phyloP scores from a whole-genome alignment of 1,284 basidiomycete species.

The Cyathus pygmaeus region DNA sequence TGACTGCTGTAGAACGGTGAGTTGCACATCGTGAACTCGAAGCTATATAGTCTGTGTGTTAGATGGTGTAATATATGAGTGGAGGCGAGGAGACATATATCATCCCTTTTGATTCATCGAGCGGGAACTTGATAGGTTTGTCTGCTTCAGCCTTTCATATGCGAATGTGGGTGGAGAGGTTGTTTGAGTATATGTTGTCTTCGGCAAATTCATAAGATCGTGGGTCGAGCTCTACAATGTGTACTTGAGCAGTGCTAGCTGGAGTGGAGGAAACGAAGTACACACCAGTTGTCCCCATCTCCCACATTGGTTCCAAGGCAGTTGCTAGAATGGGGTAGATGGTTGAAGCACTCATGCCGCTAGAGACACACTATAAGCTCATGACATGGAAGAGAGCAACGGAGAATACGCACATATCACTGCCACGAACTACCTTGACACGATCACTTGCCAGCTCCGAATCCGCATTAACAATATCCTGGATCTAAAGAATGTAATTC shows the following conservation, averaged over 20 bases:
- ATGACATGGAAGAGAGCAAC: neutral
- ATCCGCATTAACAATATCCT: constrained; percentile 62
- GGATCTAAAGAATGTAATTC: constrained; percentile 78
- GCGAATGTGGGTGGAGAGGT: constrained; percentile 59
- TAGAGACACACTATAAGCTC: constrained; percentile 39
- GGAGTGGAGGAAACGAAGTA: neutral
- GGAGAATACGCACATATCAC: constrained; percentile 61
- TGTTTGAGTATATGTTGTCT: constrained; percentile 65
- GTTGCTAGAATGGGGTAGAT: constrained; percentile 89
- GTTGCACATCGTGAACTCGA: constrained; percentile 91
- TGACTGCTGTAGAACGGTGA: constrained; percentile 89
- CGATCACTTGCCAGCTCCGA: constrained; percentile 7
- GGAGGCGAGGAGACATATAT: neutral
- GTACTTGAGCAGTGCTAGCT: neutral
- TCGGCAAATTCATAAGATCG: constrained; percentile 64
- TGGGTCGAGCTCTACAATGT: constrained; percentile 71
- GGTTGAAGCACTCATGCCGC: constrained; percentile 90
- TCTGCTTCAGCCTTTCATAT: constrained; percentile 52
- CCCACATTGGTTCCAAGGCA: constrained; percentile 62
- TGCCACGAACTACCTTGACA: constrained; percentile 44
- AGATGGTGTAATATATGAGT: constrained; percentile 8
- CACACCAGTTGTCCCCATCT: constrained; percentile 79
- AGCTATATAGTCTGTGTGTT: constrained; percentile 35
- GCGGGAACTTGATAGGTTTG: constrained; percentile 61
- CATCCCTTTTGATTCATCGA: constrained; percentile 38